Evolutionary conservation across 345 rosid species (phyloP), one percentile per base, ranked within the genome.

Genomic region (Murraya paniculata): DNA sequence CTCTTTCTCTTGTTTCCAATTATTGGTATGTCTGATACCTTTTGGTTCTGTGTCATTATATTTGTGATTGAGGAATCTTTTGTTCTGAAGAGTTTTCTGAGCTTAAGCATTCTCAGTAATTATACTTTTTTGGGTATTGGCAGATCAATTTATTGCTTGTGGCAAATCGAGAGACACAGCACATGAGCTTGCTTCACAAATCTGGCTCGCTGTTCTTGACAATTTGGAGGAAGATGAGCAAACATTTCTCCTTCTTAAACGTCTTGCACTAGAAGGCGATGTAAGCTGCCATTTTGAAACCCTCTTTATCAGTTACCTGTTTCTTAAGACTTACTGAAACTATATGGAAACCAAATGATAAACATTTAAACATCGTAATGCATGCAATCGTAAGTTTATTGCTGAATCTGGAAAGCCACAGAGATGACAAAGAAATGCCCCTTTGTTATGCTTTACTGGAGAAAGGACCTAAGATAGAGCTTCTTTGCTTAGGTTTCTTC

Each of bases 121-220:
- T 4, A 21, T 28, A 58, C 28, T 41, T 39, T 4, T 13, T 75
- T 36, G 72, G 41, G 75, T 80, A 80, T 68, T 82, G 71, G 69
- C 89, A 95, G 98, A 93, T 88, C 98, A 95, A 78, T 88, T 95
- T 82, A 85, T 95, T 79, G 88, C 94, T 72, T 85, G 92, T 74
- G 98, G 95, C 21, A 89, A 90, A 81, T 86, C 95, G 14, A 88
- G 89, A 85, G 94, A 93, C 36, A 64, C 66, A 9, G 93, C 98
- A 45, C 84, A 90, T 72, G 94, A 95, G 84, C 94, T 93, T 59
- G 90, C 87, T 9, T 93, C 94, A n/a, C 87, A 82, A 77, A 87
- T 95, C 53, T 95, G 98, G 98, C 57, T 93, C 72, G 90, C 98
- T 62, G 95, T 90, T 82, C 83, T 91, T n/a, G 90, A 93, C 87